Conservation (phyloP, 2,329 filamentous ascomycete genomes). For the Biscogniauxia mediterranea region DNA sequence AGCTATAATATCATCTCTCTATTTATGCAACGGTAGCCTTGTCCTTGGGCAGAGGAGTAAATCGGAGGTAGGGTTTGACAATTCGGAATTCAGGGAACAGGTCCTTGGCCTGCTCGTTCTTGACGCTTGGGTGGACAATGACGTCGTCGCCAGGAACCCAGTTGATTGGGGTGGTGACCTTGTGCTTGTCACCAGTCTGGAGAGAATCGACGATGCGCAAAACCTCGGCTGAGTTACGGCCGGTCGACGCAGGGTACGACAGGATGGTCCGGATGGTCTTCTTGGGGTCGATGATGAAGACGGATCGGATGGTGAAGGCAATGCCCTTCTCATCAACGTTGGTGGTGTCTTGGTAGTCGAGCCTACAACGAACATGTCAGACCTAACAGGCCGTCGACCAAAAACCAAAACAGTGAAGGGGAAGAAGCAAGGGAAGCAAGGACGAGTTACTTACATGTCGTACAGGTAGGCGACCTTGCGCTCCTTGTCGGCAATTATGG, state of each 20-base stretch:
- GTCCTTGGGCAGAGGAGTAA: constrained; percentile 63
- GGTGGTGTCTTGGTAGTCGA: constrained; percentile 78
- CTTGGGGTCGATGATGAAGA: constrained; percentile 90
- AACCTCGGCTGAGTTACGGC: constrained; percentile 78
- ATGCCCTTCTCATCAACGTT: constrained; percentile 81
- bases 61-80: constrained; percentile 72
- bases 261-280: constrained; percentile 93
- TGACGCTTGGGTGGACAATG: constrained; percentile 81
- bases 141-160: constrained; percentile 89
- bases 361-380: constrained; percentile 39
- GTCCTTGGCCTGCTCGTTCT: constrained; percentile 80
- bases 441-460: constrained; percentile 61
- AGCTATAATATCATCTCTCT: neutral
- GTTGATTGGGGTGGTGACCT: constrained; percentile 85
- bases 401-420: neutral
- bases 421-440: neutral
- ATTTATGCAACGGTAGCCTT: constrained; percentile 37
- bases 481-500: constrained; percentile 78
- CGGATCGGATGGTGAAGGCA: constrained; percentile 90
- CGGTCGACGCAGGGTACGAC: constrained; percentile 88
- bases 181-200: constrained; percentile 83
- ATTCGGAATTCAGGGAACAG: constrained; percentile 77
- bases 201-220: constrained; percentile 77
- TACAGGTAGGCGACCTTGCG: constrained; percentile 74
- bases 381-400: too few species aligned